These are phyloP conservation scores for Tripidium arundinaceum DNA, from an alignment of 202 grass and related monocot genomes.

Conservation along the genomic window DNA sequence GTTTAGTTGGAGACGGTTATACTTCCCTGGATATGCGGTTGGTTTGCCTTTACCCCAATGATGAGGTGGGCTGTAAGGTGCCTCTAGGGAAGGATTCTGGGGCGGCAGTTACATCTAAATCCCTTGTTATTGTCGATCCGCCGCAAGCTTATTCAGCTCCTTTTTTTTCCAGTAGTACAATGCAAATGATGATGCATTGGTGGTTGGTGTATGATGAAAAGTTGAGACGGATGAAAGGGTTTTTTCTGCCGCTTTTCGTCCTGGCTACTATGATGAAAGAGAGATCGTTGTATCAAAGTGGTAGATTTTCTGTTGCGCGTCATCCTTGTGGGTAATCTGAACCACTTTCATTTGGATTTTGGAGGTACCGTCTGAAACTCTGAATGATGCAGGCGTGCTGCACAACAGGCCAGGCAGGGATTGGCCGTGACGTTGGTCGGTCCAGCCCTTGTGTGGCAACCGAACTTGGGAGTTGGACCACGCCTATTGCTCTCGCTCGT, in stretches of 20 bases:
- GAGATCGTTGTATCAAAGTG: neutral
- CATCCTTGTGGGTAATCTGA: neutral
- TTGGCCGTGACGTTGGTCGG: neutral
- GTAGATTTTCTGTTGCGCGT: neutral
- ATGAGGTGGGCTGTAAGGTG: slow-evolving; percentile 45
- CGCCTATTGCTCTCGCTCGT: neutral
- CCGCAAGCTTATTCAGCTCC: neutral
- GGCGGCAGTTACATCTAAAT: slow-evolving; percentile 40
- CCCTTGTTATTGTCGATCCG: slow-evolving; percentile 12
- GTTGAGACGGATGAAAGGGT: neutral
- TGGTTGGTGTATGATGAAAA: neutral
- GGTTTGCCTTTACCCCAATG: slow-evolving; percentile 50
- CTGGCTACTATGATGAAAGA: neutral
- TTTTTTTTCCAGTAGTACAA: neutral
- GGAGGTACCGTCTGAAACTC: neutral
- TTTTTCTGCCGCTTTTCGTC: neutral
- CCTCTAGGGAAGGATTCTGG: slow-evolving; percentile 58
- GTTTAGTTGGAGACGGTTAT: slow-evolving; percentile 44
- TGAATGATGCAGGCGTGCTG: neutral
- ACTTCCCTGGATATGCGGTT: slow-evolving; percentile 52
- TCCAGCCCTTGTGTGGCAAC: neutral
- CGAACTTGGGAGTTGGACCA: neutral
- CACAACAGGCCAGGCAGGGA: too few species aligned
- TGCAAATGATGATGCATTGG: neutral
- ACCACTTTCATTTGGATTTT: neutral